Evolutionary conservation across 2,329 filamentous ascomycete genomes (phyloP), one percentile per base, ranked within the genome.

Genomic region (Paraphoma chrysanthemicola): DNA sequence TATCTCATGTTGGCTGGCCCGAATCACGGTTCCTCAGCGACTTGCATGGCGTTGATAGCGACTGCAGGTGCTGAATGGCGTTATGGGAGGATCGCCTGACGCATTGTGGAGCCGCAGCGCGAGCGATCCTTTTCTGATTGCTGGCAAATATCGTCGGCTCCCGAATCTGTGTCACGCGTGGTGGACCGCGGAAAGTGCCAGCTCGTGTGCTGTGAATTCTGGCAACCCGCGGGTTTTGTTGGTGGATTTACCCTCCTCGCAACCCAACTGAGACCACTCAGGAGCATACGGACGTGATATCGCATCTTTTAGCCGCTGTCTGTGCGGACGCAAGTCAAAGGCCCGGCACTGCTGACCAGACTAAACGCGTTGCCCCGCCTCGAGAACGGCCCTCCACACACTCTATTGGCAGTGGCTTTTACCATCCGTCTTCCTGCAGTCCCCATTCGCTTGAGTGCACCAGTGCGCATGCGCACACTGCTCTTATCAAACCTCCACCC

Each of bases 401-500:
- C 42, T 36, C 45, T 45, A 59, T 61, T 65, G 62, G 62, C 54
- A 36, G 42, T 44, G 48, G 48, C 49, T 51, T 45, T 43, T 51
- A 44, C 54, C 53, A 56, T 54, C 48, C 46, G 54, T 53, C 54
- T 52, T 50, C 57, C 50, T 62, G 56, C 56, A 53, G 57, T 53
- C 54, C 48, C 53, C 51, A 53, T 61, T 62, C 61, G 61, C 60
- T 60, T 66, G 56, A 28, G 44, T 55, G 46, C 38, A 48, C 56
- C 56, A 16, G 12, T 48, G 57, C 57, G 54, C 54, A 51, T 44
- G 56, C 56, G 46, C 48, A 53, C 58, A 56, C 48, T 49, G 9
- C 57, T 66, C 70, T 72, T 72, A 72, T 74, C 71, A 57, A 66
- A 53, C 60, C 62, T 56, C 53, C 59, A 51, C 59, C 65, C 62